These are phyloP conservation scores for Coemansia sp. DNA, from an alignment of 192 early-diverging fungal genomes.

Conservation along the genomic window DNA sequence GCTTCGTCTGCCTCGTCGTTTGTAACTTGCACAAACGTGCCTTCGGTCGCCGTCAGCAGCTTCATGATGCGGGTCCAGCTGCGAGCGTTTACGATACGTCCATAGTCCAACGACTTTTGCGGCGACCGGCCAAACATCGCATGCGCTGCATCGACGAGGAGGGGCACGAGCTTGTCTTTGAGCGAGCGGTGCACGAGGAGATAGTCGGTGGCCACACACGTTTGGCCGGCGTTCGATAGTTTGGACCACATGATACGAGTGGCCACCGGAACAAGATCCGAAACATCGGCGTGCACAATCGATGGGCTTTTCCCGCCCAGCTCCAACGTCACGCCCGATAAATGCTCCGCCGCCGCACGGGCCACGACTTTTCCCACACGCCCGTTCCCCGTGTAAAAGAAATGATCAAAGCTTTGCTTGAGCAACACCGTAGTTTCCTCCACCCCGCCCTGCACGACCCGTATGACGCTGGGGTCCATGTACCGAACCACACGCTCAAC, in stretches of 20 bases:
- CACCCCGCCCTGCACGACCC: slow-evolving; percentile 75
- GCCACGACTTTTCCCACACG: slow-evolving; percentile 80
- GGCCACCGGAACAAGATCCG: slow-evolving; percentile 63
- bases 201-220: slow-evolving; percentile 88
- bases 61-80: slow-evolving; percentile 68
- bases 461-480: slow-evolving; percentile 64
- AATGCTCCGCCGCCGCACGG: slow-evolving; percentile 77
- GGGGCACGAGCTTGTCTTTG: slow-evolving; percentile 59
- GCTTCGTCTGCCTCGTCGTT: slow-evolving; percentile 55
- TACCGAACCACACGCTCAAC: slow-evolving; percentile 70
- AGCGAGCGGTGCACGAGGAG: slow-evolving; percentile 65
- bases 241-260: slow-evolving; percentile 82
- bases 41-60: slow-evolving; percentile 53
- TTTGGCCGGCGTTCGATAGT: slow-evolving; percentile 86
- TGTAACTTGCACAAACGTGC: slow-evolving; percentile 59
- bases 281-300: slow-evolving; percentile 64
- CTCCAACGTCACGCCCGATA: slow-evolving; percentile 89
- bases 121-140: slow-evolving; percentile 57
- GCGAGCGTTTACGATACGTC: slow-evolving; percentile 70
- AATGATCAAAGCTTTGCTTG: slow-evolving; percentile 81
- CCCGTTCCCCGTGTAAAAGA: slow-evolving; percentile 89
- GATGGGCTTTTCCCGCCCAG: slow-evolving; percentile 88
- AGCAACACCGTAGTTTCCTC: slow-evolving; percentile 74
- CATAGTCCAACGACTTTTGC: slow-evolving; percentile 55
- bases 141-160: slow-evolving; percentile 47